Evolutionary conservation across 352 stramenopile genomes (phyloP).

Genomic region (Peronospora belbahrii): DNA sequence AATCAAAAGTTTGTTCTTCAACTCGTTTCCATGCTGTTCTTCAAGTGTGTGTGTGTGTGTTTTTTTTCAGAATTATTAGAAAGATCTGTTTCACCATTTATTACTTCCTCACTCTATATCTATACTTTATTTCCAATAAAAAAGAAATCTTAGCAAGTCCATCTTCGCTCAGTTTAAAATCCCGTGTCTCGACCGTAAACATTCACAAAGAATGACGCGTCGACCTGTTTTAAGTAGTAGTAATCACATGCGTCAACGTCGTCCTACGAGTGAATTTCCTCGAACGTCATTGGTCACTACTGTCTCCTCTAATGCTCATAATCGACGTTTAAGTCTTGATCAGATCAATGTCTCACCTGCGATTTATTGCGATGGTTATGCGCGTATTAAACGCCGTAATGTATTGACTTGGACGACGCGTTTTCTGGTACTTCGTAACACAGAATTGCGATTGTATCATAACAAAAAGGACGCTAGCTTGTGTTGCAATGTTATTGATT

Average conservation of each 20-base stretch:
- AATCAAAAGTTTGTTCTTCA: too few species aligned
- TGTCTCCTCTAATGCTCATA: constrained; percentile 6
- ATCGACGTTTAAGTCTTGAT: constrained; percentile 24
- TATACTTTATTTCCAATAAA: too few species aligned
- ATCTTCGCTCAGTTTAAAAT: constrained; percentile 1
- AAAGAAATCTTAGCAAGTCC: constrained; percentile 1
- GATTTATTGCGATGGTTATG: constrained; percentile 49
- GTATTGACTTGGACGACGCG: constrained; percentile 54
- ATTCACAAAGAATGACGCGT: constrained; percentile 3
- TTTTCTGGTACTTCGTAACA: constrained; percentile 44
- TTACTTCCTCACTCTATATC: too few species aligned
- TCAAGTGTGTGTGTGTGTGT: too few species aligned
- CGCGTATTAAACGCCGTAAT: constrained; percentile 50
- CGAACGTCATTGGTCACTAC: background rate
- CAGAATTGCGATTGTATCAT: constrained; percentile 39
- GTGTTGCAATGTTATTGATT: constrained; percentile 30
- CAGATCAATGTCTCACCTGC: constrained; percentile 7
- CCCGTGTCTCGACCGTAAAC: background rate
- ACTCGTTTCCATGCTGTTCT: too few species aligned
- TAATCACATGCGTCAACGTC: constrained; percentile 6
- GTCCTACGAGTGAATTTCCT: constrained; percentile 1
- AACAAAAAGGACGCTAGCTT: constrained; percentile 49
- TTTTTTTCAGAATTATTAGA: too few species aligned
- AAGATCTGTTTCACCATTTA: too few species aligned
- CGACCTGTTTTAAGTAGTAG: background rate